Percentiles rank a stretch among this genome's conserved stretches.
Conservation (phyloP, 1,284 basidiomycete species). For the Vanrija sp. region DNA sequence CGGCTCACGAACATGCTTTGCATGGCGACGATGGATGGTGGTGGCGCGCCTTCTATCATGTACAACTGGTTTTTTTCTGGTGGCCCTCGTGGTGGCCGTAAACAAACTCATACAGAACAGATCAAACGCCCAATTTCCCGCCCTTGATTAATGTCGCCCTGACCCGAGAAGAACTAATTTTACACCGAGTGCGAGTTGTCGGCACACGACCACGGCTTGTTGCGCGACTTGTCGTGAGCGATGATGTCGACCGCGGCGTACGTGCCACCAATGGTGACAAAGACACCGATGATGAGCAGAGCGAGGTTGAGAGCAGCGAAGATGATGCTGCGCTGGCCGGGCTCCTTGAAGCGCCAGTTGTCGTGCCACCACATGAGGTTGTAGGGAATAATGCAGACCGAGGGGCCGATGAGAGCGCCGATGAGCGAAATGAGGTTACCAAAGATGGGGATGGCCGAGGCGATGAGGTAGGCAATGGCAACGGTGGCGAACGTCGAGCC, state of each 20-base stretch:
- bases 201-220: slow-evolving; percentile 34
- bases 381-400: slow-evolving; percentile 28
- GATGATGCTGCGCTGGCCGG: slow-evolving; percentile 3
- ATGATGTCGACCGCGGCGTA: slow-evolving; percentile 36
- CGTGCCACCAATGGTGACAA: slow-evolving; percentile 30
- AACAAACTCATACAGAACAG: no score
- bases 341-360: slow-evolving; percentile 12
- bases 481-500: slow-evolving; percentile 17
- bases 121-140: no score
- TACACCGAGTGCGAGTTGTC: slow-evolving; percentile 31
- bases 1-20: no score
- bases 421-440: slow-evolving; percentile 32
- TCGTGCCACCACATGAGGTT: slow-evolving; percentile 34
- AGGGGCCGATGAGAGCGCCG: slow-evolving; percentile 35
- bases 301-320: slow-evolving; percentile 12
- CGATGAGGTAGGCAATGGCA: slow-evolving; percentile 33
- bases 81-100: no score
- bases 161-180: no score
- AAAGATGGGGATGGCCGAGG: slow-evolving; percentile 31
- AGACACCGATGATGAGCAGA: slow-evolving; percentile 24
- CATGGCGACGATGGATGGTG: no score
- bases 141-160: no score
- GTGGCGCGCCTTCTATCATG: no score
- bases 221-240: slow-evolving; percentile 18
- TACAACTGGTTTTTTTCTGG: no score